A percentile compares a stretch with the other conserved stretches of the same genome.
phyloP scores from a whole-genome alignment of 768 basidiomycete genomes.

The Lentinula aciculospora region DNA sequence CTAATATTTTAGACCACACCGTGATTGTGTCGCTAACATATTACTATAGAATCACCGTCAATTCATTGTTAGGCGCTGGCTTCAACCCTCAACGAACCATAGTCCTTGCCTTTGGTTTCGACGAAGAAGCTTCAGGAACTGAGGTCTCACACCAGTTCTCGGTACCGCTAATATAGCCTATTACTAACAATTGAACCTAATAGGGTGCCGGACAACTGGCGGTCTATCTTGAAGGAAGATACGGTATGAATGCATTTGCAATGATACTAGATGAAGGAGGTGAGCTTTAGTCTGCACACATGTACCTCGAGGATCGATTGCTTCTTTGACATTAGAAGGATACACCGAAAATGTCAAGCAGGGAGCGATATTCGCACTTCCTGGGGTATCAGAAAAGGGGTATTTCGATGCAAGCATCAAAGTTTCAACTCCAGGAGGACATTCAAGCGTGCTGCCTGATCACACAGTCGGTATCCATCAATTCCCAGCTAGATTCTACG shows the following conservation, averaged over 20 bases:
- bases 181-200: neutral
- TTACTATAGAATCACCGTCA: slow-evolving; percentile 2
- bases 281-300: neutral
- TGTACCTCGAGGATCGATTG: neutral
- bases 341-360: slow-evolving; percentile 12
- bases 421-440: slow-evolving; percentile 51
- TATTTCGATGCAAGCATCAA: slow-evolving; percentile 37
- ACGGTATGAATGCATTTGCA: slow-evolving; percentile 50
- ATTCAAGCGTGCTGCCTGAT: slow-evolving; percentile 57
- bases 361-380: slow-evolving; percentile 35
- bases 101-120: slow-evolving; percentile 33
- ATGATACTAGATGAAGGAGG: slow-evolving; percentile 64
- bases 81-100: slow-evolving; percentile 17
- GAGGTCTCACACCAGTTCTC: slow-evolving; percentile 13
- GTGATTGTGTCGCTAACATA: neutral
- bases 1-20: neutral
- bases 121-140: slow-evolving; percentile 37
- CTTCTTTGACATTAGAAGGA: slow-evolving; percentile 6
- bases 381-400: slow-evolving; percentile 49
- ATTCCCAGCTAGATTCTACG: no score
- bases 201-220: slow-evolving; percentile 36
- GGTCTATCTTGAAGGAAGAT: slow-evolving; percentile 34
- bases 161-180: neutral
- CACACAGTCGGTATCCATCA: slow-evolving; percentile 45
- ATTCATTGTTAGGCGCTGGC: slow-evolving; percentile 8